Base-by-base conservation (phyloP, 768 basidiomycete species). In the Trichaptum fuscoviolaceum region DNA sequence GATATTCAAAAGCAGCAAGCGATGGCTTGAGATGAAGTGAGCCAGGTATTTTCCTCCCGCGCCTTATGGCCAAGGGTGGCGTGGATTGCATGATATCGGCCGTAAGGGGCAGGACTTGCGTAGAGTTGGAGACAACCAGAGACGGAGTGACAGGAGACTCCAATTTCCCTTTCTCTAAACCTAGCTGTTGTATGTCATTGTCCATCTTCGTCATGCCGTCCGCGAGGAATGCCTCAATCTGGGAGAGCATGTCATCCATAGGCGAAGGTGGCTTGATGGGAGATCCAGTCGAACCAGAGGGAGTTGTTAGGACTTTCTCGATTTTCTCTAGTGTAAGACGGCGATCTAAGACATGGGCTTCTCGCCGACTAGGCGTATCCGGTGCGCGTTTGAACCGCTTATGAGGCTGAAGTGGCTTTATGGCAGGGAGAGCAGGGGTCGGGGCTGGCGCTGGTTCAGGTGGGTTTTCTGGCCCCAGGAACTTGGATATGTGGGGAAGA, bases 1-100 rank as follows among this genome's bases (percentile, higher is more conserved):
- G 59, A 24, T 61, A 61, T 23, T 5, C 59, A 17, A 61, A 25
- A 23, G 59, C 25, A 25, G 25, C 18, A 9, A 34, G 59, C 3
- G 17, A 61, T 15, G 24, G 24, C 59, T 17, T 12, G 23, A 61
- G 12, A 7, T 25, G 30, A 23, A 61, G 12, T 25, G 12, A 17
- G 3, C 25, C 59, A 25, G 59, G 59, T 25, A 61, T 23, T 25
- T 61, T 25, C 23, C 23, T 61, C 59, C 59, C 59, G 10, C 59
- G 24, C 25, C 59, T 25, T 12, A 61, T 34, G 12, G 59, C 59
- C 75, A 61, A 67, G 75, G 74, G 80, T 2, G 95, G 88, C 10
- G 87, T 81, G 75, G 78, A 96, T n/a, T 92, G 90, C 70, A 91
- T 97, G 62, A 96, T 92, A 59, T 65, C 18, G 23, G 23, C 15